Evolutionary conservation across 2,329 filamentous ascomycete genomes (phyloP).

Genomic region (Leptographium wingfieldii): DNA sequence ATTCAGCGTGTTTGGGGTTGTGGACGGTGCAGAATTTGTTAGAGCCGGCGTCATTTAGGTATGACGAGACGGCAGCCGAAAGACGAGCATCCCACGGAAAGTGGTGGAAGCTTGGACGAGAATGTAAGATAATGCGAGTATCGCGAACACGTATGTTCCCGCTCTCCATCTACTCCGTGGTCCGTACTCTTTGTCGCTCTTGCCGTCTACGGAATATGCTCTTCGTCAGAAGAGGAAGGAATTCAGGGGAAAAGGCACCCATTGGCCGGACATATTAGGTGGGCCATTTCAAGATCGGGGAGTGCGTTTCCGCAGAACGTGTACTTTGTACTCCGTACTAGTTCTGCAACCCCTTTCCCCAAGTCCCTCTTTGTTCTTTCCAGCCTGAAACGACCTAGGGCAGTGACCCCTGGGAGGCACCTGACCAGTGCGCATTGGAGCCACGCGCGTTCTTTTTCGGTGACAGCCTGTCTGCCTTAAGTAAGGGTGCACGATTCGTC

Average conservation of each 20-base stretch:
- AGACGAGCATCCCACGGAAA: neutral
- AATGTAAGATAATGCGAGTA: too few species aligned
- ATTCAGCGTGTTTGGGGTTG: neutral
- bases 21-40: neutral
- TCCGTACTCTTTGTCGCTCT: neutral
- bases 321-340: neutral
- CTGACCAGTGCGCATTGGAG: neutral
- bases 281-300: neutral
- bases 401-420: neutral
- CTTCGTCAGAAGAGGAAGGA: neutral
- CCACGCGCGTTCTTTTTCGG: neutral
- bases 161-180: neutral
- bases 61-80: neutral
- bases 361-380: neutral
- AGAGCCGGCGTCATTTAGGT: neutral
- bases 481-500: neutral
- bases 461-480: neutral
- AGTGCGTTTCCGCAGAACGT: neutral
- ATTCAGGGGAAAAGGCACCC: neutral
- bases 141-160: too few species aligned
- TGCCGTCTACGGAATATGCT: neutral
- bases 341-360: neutral
- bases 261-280: neutral
- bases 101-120: neutral
- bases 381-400: neutral